Percentiles rank a stretch among this genome's conserved stretches.
Conservation (phyloP, 225 moss, liverwort and hornwort species). For the Asterella californica region DNA sequence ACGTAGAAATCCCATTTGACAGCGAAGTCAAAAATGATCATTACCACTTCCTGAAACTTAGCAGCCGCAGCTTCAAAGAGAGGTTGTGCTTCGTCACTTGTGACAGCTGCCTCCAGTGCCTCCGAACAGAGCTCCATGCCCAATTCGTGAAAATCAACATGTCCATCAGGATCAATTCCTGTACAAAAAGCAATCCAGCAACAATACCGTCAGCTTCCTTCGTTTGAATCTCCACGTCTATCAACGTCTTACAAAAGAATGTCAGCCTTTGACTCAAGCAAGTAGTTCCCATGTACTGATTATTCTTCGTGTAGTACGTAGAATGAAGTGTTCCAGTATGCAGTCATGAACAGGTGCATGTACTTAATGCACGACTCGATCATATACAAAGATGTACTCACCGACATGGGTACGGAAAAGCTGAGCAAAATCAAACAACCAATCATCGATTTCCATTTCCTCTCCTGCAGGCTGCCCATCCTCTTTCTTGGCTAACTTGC, state of each 20-base stretch:
- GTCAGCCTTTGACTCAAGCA: background rate
- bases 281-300: background rate
- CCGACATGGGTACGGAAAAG: conserved; percentile 57
- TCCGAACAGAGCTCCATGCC: conserved; percentile 59
- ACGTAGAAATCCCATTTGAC: background rate
- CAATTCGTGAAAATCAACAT: conserved; percentile 57
- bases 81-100: conserved; percentile 54
- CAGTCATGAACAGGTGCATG: no score
- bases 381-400: conserved; percentile 21
- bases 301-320: no score
- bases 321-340: no score
- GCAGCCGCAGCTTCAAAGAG: conserved; percentile 53
- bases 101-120: conserved; percentile 48
- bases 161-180: conserved; percentile 61
- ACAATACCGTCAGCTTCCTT: background rate
- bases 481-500: conserved; percentile 40
- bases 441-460: conserved; percentile 63
- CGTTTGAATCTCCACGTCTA: background rate
- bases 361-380: no score
- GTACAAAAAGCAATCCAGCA: background rate
- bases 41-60: conserved; percentile 60
- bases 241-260: background rate
- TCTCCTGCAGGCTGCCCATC: conserved; percentile 49
- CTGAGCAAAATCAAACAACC: conserved; percentile 59
- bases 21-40: background rate